Conservation (phyloP, 1,139 yeast genomes). For the Nakaseomyces bracarensis region DNA sequence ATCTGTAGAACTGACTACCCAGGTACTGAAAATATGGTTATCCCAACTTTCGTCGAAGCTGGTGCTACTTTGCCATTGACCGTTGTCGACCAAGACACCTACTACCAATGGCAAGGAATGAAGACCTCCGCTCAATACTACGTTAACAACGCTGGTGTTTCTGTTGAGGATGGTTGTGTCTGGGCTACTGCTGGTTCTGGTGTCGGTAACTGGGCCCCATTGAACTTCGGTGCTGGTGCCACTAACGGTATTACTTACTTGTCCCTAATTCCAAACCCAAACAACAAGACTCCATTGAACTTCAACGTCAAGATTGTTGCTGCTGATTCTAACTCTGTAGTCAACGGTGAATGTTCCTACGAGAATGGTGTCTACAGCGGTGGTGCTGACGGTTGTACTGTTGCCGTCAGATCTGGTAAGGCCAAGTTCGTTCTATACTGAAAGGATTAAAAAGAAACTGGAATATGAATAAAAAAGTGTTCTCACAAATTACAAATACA, state of each 20-base stretch:
- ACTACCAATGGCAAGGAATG: slow-evolving; percentile 76
- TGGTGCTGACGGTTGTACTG: slow-evolving; percentile 76
- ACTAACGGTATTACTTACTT: slow-evolving; percentile 71
- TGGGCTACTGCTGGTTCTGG: slow-evolving; percentile 81
- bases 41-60: slow-evolving; percentile 60
- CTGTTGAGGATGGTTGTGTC: slow-evolving; percentile 77
- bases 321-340: slow-evolving; percentile 47
- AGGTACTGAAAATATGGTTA: slow-evolving; percentile 79
- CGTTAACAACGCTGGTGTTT: slow-evolving; percentile 92
- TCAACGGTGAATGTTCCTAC: slow-evolving; percentile 72
- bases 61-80: slow-evolving; percentile 55
- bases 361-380: slow-evolving; percentile 70
- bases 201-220: slow-evolving; percentile 96
- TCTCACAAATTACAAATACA: too few species aligned
- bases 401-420: slow-evolving; percentile 68
- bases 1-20: slow-evolving; percentile 81
- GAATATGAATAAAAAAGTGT: too few species aligned
- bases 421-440: slow-evolving; percentile 64
- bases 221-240: slow-evolving; percentile 86
- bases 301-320: slow-evolving; percentile 81
- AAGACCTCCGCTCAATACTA: slow-evolving; percentile 90
- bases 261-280: slow-evolving; percentile 91
- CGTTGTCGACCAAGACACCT: slow-evolving; percentile 65
- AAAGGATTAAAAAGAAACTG: neutral
- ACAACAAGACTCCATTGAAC: slow-evolving; percentile 67